Conservation (phyloP, 2,329 filamentous ascomycete genomes). For the Clonostachys solani region DNA sequence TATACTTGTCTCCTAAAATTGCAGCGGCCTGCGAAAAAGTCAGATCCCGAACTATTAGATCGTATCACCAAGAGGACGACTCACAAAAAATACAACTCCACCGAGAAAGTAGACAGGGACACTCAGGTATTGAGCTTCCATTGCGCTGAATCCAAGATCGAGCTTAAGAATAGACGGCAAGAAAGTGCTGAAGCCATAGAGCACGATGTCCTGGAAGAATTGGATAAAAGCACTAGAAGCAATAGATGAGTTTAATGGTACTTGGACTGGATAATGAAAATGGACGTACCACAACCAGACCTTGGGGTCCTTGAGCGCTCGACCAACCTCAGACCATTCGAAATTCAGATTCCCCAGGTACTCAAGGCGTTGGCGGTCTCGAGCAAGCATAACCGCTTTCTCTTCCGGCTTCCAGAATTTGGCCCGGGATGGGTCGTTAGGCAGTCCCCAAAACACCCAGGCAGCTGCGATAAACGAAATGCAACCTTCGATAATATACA, state of each 20-base stretch:
- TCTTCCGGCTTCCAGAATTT: slow-evolving; percentile 44
- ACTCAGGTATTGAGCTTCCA: slow-evolving; percentile 48
- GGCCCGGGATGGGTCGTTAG: slow-evolving; percentile 30
- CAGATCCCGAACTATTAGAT: not conserved
- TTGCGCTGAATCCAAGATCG: slow-evolving; percentile 43
- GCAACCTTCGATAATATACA: slow-evolving; percentile 52
- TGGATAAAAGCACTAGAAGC: slow-evolving; percentile 31
- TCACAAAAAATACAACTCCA: slow-evolving; percentile 34
- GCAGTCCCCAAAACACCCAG: slow-evolving; percentile 20
- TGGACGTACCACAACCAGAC: slow-evolving; percentile 37
- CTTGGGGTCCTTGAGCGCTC: slow-evolving; percentile 44
- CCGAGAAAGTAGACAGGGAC: slow-evolving; percentile 53
- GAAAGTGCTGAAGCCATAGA: slow-evolving; percentile 56
- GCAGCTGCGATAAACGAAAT: slow-evolving; percentile 19
- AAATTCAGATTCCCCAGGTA: slow-evolving; percentile 47
- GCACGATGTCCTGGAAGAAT: slow-evolving; percentile 46
- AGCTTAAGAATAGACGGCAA: slow-evolving; percentile 47
- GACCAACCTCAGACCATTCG: slow-evolving; percentile 42
- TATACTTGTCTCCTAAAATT: not conserved
- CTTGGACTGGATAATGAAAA: not conserved
- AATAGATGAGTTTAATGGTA: not conserved
- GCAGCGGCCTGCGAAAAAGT: not conserved
- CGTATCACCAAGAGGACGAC: not conserved
- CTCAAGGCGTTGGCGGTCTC: slow-evolving; percentile 34
- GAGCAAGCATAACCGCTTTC: slow-evolving; percentile 42